Conservation (phyloP, 768 basidiomycete species). For the Russula ochroleuca region DNA sequence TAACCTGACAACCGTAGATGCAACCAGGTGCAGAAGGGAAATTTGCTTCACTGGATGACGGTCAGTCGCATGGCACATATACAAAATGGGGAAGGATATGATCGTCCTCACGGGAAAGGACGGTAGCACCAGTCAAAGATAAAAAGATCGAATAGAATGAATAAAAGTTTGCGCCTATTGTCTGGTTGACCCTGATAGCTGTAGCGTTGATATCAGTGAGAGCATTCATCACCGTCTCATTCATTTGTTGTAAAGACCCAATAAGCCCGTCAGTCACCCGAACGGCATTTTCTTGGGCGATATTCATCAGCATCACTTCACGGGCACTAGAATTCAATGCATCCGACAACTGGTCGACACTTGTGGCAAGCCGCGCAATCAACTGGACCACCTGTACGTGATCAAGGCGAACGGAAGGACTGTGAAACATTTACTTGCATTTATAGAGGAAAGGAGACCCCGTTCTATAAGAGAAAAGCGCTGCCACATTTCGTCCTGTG, state of each 20-base stretch:
- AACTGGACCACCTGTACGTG: slow-evolving; percentile 4
- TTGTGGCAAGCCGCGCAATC: slow-evolving; percentile 6
- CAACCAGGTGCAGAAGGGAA: slow-evolving; percentile 10
- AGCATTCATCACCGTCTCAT: slow-evolving; percentile 17
- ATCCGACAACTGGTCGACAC: slow-evolving; percentile 2
- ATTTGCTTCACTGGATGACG: slow-evolving; percentile 8
- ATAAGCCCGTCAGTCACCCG: slow-evolving; percentile 18
- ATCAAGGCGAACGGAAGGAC: background rate
- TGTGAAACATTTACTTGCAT: slow-evolving; percentile 8
- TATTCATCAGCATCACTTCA: slow-evolving; percentile 10
- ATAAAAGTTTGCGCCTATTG: slow-evolving; percentile 5
- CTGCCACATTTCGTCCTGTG: slow-evolving; percentile 16
- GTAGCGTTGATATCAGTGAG: slow-evolving; percentile 19
- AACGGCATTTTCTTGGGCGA: slow-evolving; percentile 16
- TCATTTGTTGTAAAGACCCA: slow-evolving; percentile 15
- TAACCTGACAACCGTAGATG: background rate
- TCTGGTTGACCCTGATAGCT: slow-evolving; percentile 16
- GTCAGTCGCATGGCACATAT: background rate
- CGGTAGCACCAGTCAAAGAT: background rate
- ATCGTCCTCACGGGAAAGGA: slow-evolving; percentile 11
- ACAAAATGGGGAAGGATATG: background rate
- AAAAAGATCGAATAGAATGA: slow-evolving; percentile 4
- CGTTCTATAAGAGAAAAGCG: slow-evolving; percentile 13
- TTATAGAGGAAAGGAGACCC: slow-evolving; percentile 12
- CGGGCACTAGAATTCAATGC: slow-evolving; percentile 16